These are phyloP conservation scores for Saussurea involucrata DNA, from an alignment of 129 eudicot genomes.

Conservation along the genomic window DNA sequence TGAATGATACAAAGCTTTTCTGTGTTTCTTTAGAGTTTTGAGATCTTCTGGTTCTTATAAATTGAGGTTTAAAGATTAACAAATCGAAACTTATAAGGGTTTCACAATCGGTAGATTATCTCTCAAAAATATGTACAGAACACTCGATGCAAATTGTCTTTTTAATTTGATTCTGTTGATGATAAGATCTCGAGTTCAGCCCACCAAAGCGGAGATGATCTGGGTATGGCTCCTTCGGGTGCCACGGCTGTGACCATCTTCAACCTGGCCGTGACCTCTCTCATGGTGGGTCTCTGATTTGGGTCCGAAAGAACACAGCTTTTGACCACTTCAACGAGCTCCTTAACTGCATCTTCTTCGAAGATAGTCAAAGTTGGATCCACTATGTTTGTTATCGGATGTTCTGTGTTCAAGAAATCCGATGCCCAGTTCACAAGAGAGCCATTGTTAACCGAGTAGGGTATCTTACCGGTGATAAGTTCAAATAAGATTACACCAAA, in stretches of 20 bases:
- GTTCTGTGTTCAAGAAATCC: slow-evolving; percentile 31
- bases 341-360: slow-evolving; percentile 27
- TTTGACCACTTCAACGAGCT: slow-evolving; percentile 50
- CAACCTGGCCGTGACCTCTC: slow-evolving; percentile 41
- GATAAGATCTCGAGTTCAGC: slow-evolving; percentile 82
- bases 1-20: slow-evolving; percentile 14
- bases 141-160: slow-evolving; percentile 19
- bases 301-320: slow-evolving; percentile 47
- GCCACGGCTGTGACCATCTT: slow-evolving; percentile 53
- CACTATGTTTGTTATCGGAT: slow-evolving; percentile 33
- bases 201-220: slow-evolving; percentile 88
- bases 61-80: slow-evolving; percentile 6
- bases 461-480: slow-evolving; percentile 62
- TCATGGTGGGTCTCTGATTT: slow-evolving; percentile 51
- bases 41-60: not conserved
- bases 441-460: slow-evolving; percentile 21
- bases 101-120: not conserved
- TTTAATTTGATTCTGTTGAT: slow-evolving; percentile 43
- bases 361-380: slow-evolving; percentile 54
- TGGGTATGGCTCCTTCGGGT: slow-evolving; percentile 68
- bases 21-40: not conserved
- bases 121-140: slow-evolving; percentile 27
- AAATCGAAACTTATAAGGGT: slow-evolving; percentile 7
- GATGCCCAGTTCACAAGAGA: slow-evolving; percentile 39
- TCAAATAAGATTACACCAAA: slow-evolving; percentile 69